Base-by-base conservation (phyloP, 2,329 filamentous ascomycete species). In the Aspergillus fumigatiaffinis region DNA sequence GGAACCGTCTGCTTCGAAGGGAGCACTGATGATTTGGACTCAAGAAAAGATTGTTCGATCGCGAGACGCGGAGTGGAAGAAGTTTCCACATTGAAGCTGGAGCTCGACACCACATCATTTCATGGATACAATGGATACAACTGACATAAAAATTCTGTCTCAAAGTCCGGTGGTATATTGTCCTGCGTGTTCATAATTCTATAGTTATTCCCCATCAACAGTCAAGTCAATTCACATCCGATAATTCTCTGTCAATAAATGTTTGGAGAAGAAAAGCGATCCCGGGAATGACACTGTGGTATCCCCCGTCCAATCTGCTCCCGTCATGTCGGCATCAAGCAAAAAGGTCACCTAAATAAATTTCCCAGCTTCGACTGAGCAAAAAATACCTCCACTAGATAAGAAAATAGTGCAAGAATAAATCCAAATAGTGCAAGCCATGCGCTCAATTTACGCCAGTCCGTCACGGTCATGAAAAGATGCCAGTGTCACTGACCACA, bases 381-480 rank as follows among this genome's bases (percentile, higher is more conserved):
- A 35, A 35, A 21, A 55, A 57, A 61, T 58, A 57, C 52, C 53
- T 44, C 44, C 57, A 50, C 46, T 8, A 51, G 50, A 17, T 3
- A 48, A 14, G 50, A 42, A 26, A 51, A 59, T 44, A 51, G 53
- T 56, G 38, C 53, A 58, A 46, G 29, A 28, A 52, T 41, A 20
- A 51, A 54, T 44, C 51, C 28, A 52, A 50, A 47, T 42, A 53
- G 41, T 29, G 50, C 47, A 52, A 54, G 23, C 44, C 44, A 50
- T 53, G 55, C 46, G 42, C 51, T 32, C 28, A 47, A 54, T 52
- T 63, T 66, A 65, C 58, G 62, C 60, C 61, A 68, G 49, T 60
- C 62, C 62, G 52, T 59, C 60, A 57, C 48, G 48, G 55, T 60
- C 59, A 55, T 60, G 42, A 53, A 57, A 53, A 58, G 26, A 52